Conservation (phyloP, 2,329 filamentous ascomycete species). For the Microascus cirrosus region DNA sequence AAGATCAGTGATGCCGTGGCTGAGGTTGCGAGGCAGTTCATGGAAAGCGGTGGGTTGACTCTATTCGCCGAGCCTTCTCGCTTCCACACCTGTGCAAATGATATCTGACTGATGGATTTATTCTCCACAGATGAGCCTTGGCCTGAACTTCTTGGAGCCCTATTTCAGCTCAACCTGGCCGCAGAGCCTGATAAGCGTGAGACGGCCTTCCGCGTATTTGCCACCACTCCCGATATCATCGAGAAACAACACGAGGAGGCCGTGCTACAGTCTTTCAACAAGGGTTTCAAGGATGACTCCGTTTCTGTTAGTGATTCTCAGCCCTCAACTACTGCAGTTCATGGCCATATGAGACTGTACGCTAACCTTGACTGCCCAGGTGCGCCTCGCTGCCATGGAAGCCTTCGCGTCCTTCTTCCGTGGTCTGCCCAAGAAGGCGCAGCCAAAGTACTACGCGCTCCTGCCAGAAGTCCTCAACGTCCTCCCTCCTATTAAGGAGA, state of each 20-base stretch:
- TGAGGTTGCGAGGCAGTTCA: conserved; percentile 89
- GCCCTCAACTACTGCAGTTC: not conserved
- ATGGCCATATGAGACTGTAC: not conserved
- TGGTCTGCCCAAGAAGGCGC: conserved; percentile 76
- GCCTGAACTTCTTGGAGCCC: conserved; percentile 74
- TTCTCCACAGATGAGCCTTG: conserved; percentile 59
- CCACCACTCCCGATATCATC: conserved; percentile 89
- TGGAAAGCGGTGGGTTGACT: conserved; percentile 63
- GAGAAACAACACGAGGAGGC: conserved; percentile 89
- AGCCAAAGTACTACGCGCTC: conserved; percentile 76
- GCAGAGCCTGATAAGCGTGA: conserved; percentile 75
- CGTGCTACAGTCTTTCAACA: conserved; percentile 79
- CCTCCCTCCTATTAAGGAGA: conserved; percentile 85
- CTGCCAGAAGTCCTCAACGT: conserved; percentile 91
- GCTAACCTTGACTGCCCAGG: conserved; percentile 31
- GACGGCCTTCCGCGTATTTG: conserved; percentile 88
- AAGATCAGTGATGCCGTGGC: conserved; percentile 98
- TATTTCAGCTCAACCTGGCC: conserved; percentile 88
- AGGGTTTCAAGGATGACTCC: conserved; percentile 83
- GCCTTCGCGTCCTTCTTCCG: conserved; percentile 95
- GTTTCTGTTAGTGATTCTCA: conserved; percentile 49
- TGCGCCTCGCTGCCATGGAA: conserved; percentile 89
- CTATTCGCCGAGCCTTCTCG: not conserved
- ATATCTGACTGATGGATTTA: not conserved
- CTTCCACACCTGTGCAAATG: not conserved